phyloP scores from a whole-genome alignment of 495 filamentous ascomycete genomes.

The Aspergillus coremiiformis region DNA sequence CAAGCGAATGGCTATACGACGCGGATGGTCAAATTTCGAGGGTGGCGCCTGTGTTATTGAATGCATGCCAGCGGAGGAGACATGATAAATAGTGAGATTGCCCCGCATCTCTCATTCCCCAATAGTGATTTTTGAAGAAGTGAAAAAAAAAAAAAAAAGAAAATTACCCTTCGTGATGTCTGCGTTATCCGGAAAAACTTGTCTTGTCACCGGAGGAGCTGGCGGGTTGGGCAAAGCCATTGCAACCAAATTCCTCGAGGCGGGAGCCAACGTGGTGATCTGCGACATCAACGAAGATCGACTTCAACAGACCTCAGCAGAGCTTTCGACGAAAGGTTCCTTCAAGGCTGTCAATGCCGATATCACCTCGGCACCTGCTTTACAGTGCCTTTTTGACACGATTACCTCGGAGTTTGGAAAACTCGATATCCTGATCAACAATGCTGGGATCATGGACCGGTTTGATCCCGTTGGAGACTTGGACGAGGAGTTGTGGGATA shows the following conservation, averaged over 20 bases:
- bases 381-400: slow-evolving; percentile 29
- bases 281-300: slow-evolving; percentile 42
- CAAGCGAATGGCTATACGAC: background rate
- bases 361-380: slow-evolving; percentile 28
- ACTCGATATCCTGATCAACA: slow-evolving; percentile 38
- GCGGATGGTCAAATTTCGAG: background rate
- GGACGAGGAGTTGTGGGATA: slow-evolving; percentile 47
- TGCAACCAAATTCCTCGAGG: slow-evolving; percentile 34
- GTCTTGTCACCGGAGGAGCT: slow-evolving; percentile 64
- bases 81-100: too few species aligned
- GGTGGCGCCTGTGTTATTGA: too few species aligned
- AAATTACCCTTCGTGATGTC: too few species aligned
- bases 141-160: too few species aligned
- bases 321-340: slow-evolving; percentile 27
- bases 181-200: slow-evolving; percentile 33
- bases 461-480: slow-evolving; percentile 48
- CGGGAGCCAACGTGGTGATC: slow-evolving; percentile 40
- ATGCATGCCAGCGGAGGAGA: too few species aligned
- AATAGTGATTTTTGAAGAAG: too few species aligned
- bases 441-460: slow-evolving; percentile 48
- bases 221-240: slow-evolving; percentile 50
- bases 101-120: too few species aligned
- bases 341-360: slow-evolving; percentile 36
- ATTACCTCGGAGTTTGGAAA: slow-evolving; percentile 26
- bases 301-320: slow-evolving; percentile 34